Evolutionary conservation across 1,139 yeast genomes (phyloP), one percentile per base, ranked within the genome.

Genomic region (Debaryomycetaceae sp.): DNA sequence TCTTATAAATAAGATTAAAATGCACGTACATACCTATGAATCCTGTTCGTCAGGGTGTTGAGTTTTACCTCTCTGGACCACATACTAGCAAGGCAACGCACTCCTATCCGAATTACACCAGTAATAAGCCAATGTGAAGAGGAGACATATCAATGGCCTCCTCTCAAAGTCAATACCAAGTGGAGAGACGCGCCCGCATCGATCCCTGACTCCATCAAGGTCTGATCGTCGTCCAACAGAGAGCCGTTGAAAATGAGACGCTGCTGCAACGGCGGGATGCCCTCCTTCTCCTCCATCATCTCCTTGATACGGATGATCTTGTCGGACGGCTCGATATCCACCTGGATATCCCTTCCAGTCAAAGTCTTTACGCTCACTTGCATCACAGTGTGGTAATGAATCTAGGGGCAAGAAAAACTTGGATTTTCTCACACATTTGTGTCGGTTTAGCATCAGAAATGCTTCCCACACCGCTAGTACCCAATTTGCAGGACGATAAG

Each of bases 181-280:
- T 87, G 96, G 40, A 87, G 64, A 30, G 85, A 83, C 29, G 90
- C 73, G 8, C 95, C 96, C 2, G 83, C 75, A 28, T 53, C 59
- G 27, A 73, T 67, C 4, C 82, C 82, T 37, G 85, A 79, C 30
- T 69, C 73, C 31, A 63, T 71, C 10, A 81, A 74, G 2, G 86
- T 73, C 43, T 69, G 65, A 19, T 78, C 82, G 46, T 83, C 95
- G 40, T 77, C 77, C 77, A 90, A 73, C 58, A 87, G 96, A 44
- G 86, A 82, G 14, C 98, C 98, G 36, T 82, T 78, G 57, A 74
- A 86, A 47, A 90, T 80, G 40, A 90, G 71, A 43, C 95, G 70
- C 53, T 90, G 98, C 55, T 90, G 98, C 20, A 85, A 76, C 14
- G 98, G 97, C 4, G 97, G 96, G 34, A 90, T 90, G 4, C 98